Percentiles rank a stretch among this genome's conserved stretches.
phyloP scores from a whole-genome alignment of 495 filamentous ascomycete genomes.

The Annulohypoxylon stygium region DNA sequence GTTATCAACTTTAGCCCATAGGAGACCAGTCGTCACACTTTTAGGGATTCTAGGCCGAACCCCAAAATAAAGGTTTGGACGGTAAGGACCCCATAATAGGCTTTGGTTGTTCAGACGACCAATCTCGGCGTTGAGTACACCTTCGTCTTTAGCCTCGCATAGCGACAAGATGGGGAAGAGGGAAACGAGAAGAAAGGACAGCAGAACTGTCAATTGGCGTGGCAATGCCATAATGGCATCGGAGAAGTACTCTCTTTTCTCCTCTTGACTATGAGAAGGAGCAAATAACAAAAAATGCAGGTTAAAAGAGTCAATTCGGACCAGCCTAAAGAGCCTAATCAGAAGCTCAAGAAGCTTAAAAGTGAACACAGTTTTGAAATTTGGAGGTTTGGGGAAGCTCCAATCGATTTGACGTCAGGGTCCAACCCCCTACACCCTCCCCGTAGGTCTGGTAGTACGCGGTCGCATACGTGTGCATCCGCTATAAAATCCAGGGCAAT shows the following conservation, averaged over 20 bases:
- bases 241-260: constrained; percentile 17
- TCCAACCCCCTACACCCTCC: constrained; percentile 16
- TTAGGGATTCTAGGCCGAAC: constrained; percentile 88
- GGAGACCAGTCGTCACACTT: constrained; percentile 83
- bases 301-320: constrained; percentile 9
- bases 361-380: constrained; percentile 51
- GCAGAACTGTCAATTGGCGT: constrained; percentile 51
- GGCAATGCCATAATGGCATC: constrained; percentile 47
- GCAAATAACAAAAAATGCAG: constrained; percentile 1
- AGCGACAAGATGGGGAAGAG: constrained; percentile 18
- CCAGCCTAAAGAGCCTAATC: constrained; percentile 17
- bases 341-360: constrained; percentile 29
- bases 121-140: constrained; percentile 64
- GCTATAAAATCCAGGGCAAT: constrained; percentile 25
- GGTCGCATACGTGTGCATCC: constrained; percentile 6
- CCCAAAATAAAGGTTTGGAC: constrained; percentile 96
- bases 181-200: constrained; percentile 43
- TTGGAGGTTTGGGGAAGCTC: constrained; percentile 47
- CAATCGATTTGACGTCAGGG: constrained; percentile 47
- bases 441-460: not conserved
- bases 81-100: constrained; percentile 95
- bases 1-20: constrained; percentile 92
- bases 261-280: constrained; percentile 6
- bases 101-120: constrained; percentile 80
- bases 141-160: constrained; percentile 47